phyloP scores from a whole-genome alignment of 1,139 yeast species.

The Scheffersomyces stambukii region DNA sequence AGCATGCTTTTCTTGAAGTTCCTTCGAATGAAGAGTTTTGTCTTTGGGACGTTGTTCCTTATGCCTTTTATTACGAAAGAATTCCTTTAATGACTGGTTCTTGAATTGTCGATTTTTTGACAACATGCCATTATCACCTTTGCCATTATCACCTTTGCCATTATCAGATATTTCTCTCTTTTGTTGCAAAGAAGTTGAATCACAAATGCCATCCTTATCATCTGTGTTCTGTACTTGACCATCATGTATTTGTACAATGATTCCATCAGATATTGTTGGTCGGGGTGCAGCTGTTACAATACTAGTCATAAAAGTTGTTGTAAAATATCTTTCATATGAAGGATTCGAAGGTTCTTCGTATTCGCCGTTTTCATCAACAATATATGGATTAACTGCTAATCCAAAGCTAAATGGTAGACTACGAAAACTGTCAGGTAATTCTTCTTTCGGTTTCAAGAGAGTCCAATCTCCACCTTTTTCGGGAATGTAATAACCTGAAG shows the following conservation, averaged over 20 bases:
- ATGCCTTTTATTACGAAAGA: too few relatives aligned
- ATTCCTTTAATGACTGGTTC: too few relatives aligned
- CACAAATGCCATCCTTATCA: not conserved
- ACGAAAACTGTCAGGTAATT: slow-evolving; percentile 16
- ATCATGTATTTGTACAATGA: slow-evolving; percentile 25
- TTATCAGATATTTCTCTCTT: slow-evolving; percentile 1
- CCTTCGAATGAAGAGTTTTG: too few relatives aligned
- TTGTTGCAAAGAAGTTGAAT: not conserved
- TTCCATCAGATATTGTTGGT: slow-evolving; percentile 19
- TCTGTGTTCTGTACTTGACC: slow-evolving; percentile 28
- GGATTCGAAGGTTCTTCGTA: slow-evolving; percentile 11
- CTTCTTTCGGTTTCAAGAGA: slow-evolving; percentile 21
- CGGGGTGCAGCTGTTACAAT: slow-evolving; percentile 20
- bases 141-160: slow-evolving; percentile 1
- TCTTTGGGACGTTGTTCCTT: too few relatives aligned
- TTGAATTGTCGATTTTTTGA: slow-evolving; percentile 1
- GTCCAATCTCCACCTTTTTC: slow-evolving; percentile 36
- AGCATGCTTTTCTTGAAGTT: not conserved
- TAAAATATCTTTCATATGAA: slow-evolving; percentile 14
- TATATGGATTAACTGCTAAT: slow-evolving; percentile 27
- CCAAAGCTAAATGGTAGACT: slow-evolving; percentile 33
- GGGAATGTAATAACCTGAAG: slow-evolving; percentile 25
- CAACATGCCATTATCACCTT: not conserved
- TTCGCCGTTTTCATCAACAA: slow-evolving; percentile 15
- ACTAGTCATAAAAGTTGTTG: slow-evolving; percentile 18